These are phyloP conservation scores for Aureobasidium sp. DNA, from an alignment of 2,329 filamentous ascomycete genomes.

Conservation along the genomic window DNA sequence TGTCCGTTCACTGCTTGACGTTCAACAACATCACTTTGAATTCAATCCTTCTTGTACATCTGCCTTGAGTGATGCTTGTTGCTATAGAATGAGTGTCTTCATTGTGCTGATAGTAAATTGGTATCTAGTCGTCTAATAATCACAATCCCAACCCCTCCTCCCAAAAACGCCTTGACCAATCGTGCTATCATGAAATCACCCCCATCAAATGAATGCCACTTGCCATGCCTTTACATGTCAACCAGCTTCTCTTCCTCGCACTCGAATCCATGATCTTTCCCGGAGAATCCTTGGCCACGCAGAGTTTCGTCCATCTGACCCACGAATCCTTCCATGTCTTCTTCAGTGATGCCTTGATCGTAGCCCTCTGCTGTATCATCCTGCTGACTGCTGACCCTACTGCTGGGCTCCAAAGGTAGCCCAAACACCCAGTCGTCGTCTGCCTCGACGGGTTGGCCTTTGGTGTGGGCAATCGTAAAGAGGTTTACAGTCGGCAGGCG, in stretches of 20 bases:
- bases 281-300: background rate
- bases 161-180: background rate
- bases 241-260: background rate
- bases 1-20: background rate
- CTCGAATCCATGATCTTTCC: background rate
- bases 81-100: background rate
- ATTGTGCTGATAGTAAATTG: background rate
- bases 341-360: slow-evolving; percentile 11
- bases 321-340: slow-evolving; percentile 18
- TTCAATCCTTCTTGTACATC: too few relatives aligned
- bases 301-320: slow-evolving; percentile 18
- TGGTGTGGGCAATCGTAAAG: slow-evolving; percentile 51
- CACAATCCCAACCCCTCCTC: background rate
- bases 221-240: background rate
- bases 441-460: background rate
- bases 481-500: slow-evolving; percentile 80
- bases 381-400: slow-evolving; percentile 11
- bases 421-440: slow-evolving; percentile 10
- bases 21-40: background rate
- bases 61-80: too few relatives aligned
- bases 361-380: background rate
- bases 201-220: background rate
- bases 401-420: background rate
- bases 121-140: slow-evolving; percentile 12
- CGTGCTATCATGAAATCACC: background rate